Conservation (phyloP, 805 yeast genomes). For the Priceomyces haplophilus region DNA sequence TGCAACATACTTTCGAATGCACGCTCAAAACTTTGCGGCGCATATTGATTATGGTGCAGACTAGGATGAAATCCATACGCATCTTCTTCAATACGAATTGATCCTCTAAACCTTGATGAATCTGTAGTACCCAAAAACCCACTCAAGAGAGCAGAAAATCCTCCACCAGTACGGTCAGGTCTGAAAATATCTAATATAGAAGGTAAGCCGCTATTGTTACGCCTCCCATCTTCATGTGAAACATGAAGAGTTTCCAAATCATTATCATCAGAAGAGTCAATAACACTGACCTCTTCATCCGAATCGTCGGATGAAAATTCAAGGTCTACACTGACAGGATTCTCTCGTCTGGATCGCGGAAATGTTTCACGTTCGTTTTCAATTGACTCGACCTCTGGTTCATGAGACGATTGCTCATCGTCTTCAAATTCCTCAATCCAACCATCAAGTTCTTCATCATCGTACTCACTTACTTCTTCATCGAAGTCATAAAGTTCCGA, state of each 20-base stretch:
- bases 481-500: slow-evolving; percentile 22
- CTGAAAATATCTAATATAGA: slow-evolving; percentile 24
- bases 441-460: slow-evolving; percentile 33
- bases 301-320: slow-evolving; percentile 13
- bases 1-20: slow-evolving; percentile 22
- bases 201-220: slow-evolving; percentile 20
- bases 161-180: slow-evolving; percentile 17
- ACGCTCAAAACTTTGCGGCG: slow-evolving; percentile 20
- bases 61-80: slow-evolving; percentile 2
- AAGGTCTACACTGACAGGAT: slow-evolving; percentile 9
- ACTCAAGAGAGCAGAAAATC: slow-evolving; percentile 16
- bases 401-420: slow-evolving; percentile 15
- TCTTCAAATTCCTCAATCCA: slow-evolving; percentile 41
- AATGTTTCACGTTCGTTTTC: slow-evolving; percentile 12
- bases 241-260: slow-evolving; percentile 17
- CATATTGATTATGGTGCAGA: neutral
- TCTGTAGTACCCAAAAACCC: slow-evolving; percentile 15
- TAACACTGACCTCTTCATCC: slow-evolving; percentile 16
- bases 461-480: slow-evolving; percentile 27
- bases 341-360: slow-evolving; percentile 4
- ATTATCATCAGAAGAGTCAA: slow-evolving; percentile 19
- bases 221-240: slow-evolving; percentile 12
- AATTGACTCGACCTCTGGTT: slow-evolving; percentile 14
- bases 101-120: slow-evolving; percentile 18
- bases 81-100: slow-evolving; percentile 20